These are phyloP conservation scores for Eucalyptus regnans DNA, from an alignment of 345 rosid genomes.

Conservation along the genomic window DNA sequence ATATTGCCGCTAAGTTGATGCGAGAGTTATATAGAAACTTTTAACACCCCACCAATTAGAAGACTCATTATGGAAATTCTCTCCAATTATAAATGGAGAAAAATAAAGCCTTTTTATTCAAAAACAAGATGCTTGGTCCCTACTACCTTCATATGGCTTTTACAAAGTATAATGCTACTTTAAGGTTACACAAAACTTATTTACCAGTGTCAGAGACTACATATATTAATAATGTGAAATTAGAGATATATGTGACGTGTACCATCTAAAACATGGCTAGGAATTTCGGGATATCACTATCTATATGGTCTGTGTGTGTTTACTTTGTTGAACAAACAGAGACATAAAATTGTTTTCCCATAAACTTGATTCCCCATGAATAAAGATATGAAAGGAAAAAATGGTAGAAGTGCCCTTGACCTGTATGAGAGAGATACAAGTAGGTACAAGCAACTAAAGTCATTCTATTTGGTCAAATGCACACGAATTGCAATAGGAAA, in stretches of 20 bases:
- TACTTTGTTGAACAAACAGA: not conserved
- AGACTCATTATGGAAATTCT: not conserved
- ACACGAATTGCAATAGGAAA: not conserved
- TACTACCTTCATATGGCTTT: not conserved
- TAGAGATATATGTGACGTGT: not conserved
- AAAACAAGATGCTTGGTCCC: not conserved
- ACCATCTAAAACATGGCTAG: not conserved
- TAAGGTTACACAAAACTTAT: not conserved
- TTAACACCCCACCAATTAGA: not conserved
- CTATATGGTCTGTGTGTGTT: not conserved
- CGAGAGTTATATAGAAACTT: not conserved
- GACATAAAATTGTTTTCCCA: not conserved
- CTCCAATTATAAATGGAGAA: not conserved
- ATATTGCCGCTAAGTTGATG: not conserved
- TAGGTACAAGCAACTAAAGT: not conserved
- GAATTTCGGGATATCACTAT: not conserved
- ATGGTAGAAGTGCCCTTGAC: not conserved
- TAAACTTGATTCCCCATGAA: not conserved
- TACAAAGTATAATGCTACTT: not conserved
- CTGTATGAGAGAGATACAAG: not conserved
- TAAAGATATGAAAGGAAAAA: not conserved
- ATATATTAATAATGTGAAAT: not conserved
- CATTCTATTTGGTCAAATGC: not conserved
- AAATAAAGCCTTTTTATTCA: not conserved
- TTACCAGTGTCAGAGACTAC: not conserved